A percentile compares a stretch with the other conserved stretches of the same genome.
These are phyloP conservation scores for Clonostachys sp. DNA, from an alignment of 2,329 filamentous ascomycete species.

Conservation along the genomic window DNA sequence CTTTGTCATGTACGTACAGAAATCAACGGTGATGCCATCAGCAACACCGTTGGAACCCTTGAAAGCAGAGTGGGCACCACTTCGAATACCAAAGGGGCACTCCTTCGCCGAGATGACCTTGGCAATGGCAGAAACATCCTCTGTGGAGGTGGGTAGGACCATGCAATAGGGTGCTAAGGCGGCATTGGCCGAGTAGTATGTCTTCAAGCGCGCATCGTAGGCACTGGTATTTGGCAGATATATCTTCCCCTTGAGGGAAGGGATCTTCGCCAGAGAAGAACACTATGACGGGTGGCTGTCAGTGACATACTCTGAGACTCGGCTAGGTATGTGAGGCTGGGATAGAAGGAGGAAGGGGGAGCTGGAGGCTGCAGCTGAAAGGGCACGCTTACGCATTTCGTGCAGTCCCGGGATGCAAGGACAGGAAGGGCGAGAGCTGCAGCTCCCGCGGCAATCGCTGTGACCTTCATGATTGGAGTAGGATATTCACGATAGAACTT, in stretches of 20 bases:
- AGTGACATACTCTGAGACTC: neutral
- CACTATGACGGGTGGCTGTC: slow-evolving; percentile 8
- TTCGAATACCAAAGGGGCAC: slow-evolving; percentile 21
- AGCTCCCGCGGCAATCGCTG: no score
- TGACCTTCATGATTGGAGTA: no score
- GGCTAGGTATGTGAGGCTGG: neutral
- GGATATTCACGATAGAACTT: no score
- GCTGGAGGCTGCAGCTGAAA: neutral
- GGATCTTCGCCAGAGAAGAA: slow-evolving; percentile 8
- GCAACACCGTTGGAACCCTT: slow-evolving; percentile 16
- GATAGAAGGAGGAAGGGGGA: neutral
- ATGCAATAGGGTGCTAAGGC: slow-evolving; percentile 18
- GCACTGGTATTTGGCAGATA: slow-evolving; percentile 5
- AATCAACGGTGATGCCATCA: slow-evolving; percentile 19
- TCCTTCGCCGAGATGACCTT: slow-evolving; percentile 9
- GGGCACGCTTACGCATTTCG: no score
- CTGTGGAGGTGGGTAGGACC: slow-evolving; percentile 13
- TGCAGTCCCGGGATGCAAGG: no score
- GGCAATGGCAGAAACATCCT: slow-evolving; percentile 14
- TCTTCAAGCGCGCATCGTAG: slow-evolving; percentile 12
- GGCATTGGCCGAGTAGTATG: slow-evolving; percentile 21
- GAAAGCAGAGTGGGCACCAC: slow-evolving; percentile 24
- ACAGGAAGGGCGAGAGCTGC: no score
- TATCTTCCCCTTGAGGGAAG: slow-evolving; percentile 9
- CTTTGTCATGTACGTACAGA: slow-evolving; percentile 4